Conservation (phyloP, 345 rosid species). For the Gossypium longicalyx region DNA sequence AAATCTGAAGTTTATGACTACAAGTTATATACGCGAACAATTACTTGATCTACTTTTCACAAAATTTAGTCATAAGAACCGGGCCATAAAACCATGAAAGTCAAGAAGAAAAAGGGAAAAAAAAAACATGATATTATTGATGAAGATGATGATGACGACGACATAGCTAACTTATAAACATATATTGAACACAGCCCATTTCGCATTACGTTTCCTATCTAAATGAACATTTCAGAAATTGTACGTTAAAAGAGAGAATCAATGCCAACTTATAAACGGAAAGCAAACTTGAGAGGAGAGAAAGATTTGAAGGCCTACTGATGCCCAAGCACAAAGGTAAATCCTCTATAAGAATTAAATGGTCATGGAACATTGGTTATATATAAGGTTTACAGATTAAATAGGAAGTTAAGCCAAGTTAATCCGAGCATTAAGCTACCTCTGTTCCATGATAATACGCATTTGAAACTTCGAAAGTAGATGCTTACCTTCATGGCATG, state of each 20-base stretch:
- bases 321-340: neutral
- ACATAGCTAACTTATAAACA: too few species aligned
- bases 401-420: neutral
- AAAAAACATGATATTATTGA: neutral
- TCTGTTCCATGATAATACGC: neutral
- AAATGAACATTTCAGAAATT: too few species aligned
- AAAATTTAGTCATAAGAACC: constrained; percentile 7
- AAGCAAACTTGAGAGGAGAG: too few species aligned
- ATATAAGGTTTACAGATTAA: neutral
- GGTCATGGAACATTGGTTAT: constrained; percentile 1
- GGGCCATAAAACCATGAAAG: neutral
- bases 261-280: too few species aligned
- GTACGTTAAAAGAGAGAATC: too few species aligned
- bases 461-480: neutral
- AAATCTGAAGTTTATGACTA: constrained; percentile 40
- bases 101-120: neutral
- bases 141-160: neutral
- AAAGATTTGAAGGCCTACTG: too few species aligned
- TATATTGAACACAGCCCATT: too few species aligned
- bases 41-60: neutral
- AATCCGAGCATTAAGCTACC: neutral
- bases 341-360: neutral
- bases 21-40: neutral
- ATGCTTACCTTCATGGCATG: constrained; percentile 63
- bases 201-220: too few species aligned